Base-by-base conservation (phyloP, 2,329 filamentous ascomycete genomes). In the Venturia carpophila region DNA sequence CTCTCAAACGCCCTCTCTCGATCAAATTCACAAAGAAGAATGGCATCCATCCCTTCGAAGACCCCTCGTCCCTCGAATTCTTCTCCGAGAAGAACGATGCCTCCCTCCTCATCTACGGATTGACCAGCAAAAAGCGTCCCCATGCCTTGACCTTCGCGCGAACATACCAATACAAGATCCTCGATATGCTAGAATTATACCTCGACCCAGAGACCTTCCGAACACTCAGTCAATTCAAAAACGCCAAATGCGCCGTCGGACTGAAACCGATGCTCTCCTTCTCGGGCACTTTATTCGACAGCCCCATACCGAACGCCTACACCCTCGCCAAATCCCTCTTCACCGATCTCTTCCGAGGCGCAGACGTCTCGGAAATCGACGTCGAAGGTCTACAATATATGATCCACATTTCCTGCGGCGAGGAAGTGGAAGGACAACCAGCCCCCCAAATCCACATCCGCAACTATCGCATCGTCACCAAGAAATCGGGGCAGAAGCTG, bases 1-100 rank as follows among this genome's bases (percentile, higher is more conserved):
- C 90, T 61, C 82, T 99, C 73, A 92, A 93, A 71, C 87, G 89
- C 72, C 92, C 92, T 2, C 83, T 93, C 67, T 87, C 88, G 69
- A 88, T 95, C 77, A 92, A 92, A 70, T 96, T 99, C 80, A 90
- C 87, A 78, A 99, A 97, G 84, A 97, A 97, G 82, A 99, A 99
- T 78, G 83, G 87, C 70, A 89, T 96, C 71, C 92, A 94, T 77
- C 94, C 94, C 1, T 99, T 99, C 77, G 93, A 97, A 76, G 92
- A 95, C 75, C 80, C 89, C 68, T 82, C 88, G 37, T 93, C 89
- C 64, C 84, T 97, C 69, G 91, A 97, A 78, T 99, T 99, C 81
- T 92, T 99, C 81, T 88, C 89, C 68, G 87, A 92, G 74, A 99
- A 97, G 81, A 99, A 99, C 79, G 94, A 99, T 76, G 87, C 90